A percentile compares a stretch with the other conserved stretches of the same genome.
phyloP scores from a whole-genome alignment of 371 early-diverging fungal species.

The Rhizoclosmatium hyalinum region DNA sequence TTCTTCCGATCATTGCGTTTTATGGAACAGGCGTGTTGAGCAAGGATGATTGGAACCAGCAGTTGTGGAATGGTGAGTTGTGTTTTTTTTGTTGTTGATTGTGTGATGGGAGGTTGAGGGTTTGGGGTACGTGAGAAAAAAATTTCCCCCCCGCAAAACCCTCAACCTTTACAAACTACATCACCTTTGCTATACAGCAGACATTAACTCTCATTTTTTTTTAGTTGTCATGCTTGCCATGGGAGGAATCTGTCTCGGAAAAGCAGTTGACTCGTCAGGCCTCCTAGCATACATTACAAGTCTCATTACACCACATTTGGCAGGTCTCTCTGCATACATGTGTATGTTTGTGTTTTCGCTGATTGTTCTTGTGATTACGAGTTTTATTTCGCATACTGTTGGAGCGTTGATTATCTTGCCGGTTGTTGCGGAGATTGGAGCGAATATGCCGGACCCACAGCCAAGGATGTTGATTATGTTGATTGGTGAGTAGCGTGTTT shows the following conservation, averaged over 20 bases:
- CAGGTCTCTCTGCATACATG: slow-evolving; percentile 68
- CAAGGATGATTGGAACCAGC: slow-evolving; percentile 93
- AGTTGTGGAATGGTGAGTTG: slow-evolving; percentile 51
- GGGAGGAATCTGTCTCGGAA: slow-evolving; percentile 92
- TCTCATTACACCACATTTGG: slow-evolving; percentile 68
- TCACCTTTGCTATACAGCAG: too few species aligned
- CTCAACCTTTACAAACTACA: too few species aligned
- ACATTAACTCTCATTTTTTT: background rate
- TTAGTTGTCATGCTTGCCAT: slow-evolving; percentile 91
- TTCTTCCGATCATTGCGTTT: slow-evolving; percentile 90
- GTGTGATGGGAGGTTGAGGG: too few species aligned
- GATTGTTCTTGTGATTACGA: slow-evolving; percentile 80
- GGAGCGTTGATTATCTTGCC: slow-evolving; percentile 84
- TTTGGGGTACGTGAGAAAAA: too few species aligned
- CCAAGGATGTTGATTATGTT: slow-evolving; percentile 91
- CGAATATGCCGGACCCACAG: slow-evolving; percentile 77
- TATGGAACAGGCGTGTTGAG: slow-evolving; percentile 88
- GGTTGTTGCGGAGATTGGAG: slow-evolving; percentile 79
- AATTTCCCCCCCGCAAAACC: too few species aligned
- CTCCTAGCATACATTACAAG: slow-evolving; percentile 80
- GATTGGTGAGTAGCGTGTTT: slow-evolving; percentile 46
- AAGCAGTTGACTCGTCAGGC: slow-evolving; percentile 88
- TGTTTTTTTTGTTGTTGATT: slow-evolving; percentile 17
- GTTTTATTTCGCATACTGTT: slow-evolving; percentile 96
- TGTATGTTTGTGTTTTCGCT: slow-evolving; percentile 73